Evolutionary conservation across 495 filamentous ascomycete species (phyloP).

Genomic region (Penicillium robsamsonii): DNA sequence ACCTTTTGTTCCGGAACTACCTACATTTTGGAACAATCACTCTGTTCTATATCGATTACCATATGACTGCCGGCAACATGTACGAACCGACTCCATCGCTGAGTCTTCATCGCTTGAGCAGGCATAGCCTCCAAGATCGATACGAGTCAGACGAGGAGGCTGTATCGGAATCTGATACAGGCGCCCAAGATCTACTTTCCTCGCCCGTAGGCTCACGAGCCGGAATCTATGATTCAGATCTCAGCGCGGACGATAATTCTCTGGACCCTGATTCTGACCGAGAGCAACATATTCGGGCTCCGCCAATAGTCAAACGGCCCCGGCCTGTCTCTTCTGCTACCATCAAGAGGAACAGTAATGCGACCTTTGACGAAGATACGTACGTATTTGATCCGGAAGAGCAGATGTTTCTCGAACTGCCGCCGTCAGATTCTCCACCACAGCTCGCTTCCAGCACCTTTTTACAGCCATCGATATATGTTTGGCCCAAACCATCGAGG

Average conservation of each 20-base stretch:
- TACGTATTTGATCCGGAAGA: slow-evolving; percentile 41
- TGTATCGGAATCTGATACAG: slow-evolving; percentile 41
- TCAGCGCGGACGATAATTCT: slow-evolving; percentile 34
- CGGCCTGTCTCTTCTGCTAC: slow-evolving; percentile 44
- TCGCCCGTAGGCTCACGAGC: slow-evolving; percentile 33
- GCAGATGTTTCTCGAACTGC: slow-evolving; percentile 41
- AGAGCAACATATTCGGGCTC: slow-evolving; percentile 27
- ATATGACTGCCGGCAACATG: slow-evolving; percentile 23
- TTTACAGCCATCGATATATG: slow-evolving; percentile 36
- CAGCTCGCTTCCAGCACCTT: slow-evolving; percentile 36
- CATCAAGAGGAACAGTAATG: slow-evolving; percentile 40
- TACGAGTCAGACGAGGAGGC: slow-evolving; percentile 50
- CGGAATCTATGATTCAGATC: slow-evolving; percentile 30
- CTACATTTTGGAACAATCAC: slow-evolving; percentile 3
- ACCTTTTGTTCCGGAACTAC: neutral
- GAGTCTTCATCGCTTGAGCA: slow-evolving; percentile 37
- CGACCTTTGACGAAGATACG: slow-evolving; percentile 35
- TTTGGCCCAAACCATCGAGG: slow-evolving; percentile 26
- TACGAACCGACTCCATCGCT: slow-evolving; percentile 31
- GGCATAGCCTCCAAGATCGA: slow-evolving; percentile 35
- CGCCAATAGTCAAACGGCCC: slow-evolving; percentile 25
- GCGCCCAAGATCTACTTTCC: slow-evolving; percentile 35
- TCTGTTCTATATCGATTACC: neutral
- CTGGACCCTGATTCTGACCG: slow-evolving; percentile 28
- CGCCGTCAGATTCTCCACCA: slow-evolving; percentile 32